Evolutionary conservation across 2,329 filamentous ascomycete species (phyloP).

Genomic region (Ophiostoma populinum): DNA sequence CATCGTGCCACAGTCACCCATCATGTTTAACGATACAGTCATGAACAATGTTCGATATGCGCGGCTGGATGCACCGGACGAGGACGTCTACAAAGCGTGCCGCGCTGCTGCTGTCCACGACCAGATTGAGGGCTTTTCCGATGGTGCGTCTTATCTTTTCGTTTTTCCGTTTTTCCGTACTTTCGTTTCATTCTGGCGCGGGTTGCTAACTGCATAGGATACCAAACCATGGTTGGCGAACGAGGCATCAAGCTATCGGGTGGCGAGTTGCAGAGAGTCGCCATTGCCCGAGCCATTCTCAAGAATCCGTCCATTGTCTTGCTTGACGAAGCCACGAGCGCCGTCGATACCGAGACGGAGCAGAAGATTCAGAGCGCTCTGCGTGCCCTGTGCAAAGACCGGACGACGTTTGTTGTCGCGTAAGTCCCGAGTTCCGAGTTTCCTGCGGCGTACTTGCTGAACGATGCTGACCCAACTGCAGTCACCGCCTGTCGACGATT

Average conservation of each 20-base stretch:
- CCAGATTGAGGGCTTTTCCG: slow-evolving; percentile 35
- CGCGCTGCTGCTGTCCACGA: slow-evolving; percentile 39
- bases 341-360: slow-evolving; percentile 55
- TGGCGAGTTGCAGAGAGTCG: slow-evolving; percentile 48
- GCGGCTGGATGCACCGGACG: slow-evolving; percentile 33
- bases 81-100: slow-evolving; percentile 37
- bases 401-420: slow-evolving; percentile 52
- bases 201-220: slow-evolving; percentile 19
- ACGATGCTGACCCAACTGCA: slow-evolving; percentile 13
- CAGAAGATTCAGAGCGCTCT: slow-evolving; percentile 49
- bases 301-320: slow-evolving; percentile 61
- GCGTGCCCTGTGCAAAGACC: slow-evolving; percentile 36
- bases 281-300: slow-evolving; percentile 54
- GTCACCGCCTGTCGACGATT: slow-evolving; percentile 53
- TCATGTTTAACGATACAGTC: slow-evolving; percentile 40
- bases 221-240: slow-evolving; percentile 32
- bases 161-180: no score
- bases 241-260: slow-evolving; percentile 44
- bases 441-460: neutral
- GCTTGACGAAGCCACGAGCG: slow-evolving; percentile 64
- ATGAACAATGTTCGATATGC: slow-evolving; percentile 43
- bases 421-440: no score
- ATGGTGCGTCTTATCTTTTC: no score
- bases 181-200: neutral
- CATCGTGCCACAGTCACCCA: slow-evolving; percentile 36